phyloP scores from a whole-genome alignment of 192 early-diverging fungal genomes.

The Backusella morwellensis region DNA sequence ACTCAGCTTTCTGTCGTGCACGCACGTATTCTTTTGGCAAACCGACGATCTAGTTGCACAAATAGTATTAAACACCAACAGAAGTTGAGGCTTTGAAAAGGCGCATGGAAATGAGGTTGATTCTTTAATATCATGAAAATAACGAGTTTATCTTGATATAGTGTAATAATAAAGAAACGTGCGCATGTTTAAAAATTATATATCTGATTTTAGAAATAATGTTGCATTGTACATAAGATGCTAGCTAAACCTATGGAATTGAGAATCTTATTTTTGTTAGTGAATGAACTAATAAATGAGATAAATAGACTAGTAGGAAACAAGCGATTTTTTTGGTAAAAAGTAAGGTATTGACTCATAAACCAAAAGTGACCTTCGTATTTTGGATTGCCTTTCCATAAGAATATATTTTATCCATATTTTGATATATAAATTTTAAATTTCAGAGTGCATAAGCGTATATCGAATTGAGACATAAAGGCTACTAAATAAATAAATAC shows the following conservation, averaged over 20 bases:
- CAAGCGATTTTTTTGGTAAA: not conserved
- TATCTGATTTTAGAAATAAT: not conserved
- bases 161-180: not conserved
- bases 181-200: not conserved
- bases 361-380: not conserved
- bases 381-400: not conserved
- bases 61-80: not conserved
- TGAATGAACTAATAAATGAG: not conserved
- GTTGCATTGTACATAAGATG: not conserved
- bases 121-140: not conserved
- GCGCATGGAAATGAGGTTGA: not conserved
- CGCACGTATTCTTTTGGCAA: not conserved
- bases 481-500: not conserved
- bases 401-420: not conserved
- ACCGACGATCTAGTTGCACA: not conserved
- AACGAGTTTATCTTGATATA: not conserved
- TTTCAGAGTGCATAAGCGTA: not conserved
- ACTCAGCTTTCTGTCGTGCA: conserved; percentile 4
- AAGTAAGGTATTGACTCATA: not conserved
- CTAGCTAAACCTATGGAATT: not conserved
- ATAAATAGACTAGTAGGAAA: not conserved
- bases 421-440: not conserved
- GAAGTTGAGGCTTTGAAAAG: conserved; percentile 1
- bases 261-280: not conserved
- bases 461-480: conserved; percentile 21